A percentile compares a stretch with the other conserved stretches of the same genome.
Conservation (phyloP, 257 asterid genomes). For the Solanum arcanum region DNA sequence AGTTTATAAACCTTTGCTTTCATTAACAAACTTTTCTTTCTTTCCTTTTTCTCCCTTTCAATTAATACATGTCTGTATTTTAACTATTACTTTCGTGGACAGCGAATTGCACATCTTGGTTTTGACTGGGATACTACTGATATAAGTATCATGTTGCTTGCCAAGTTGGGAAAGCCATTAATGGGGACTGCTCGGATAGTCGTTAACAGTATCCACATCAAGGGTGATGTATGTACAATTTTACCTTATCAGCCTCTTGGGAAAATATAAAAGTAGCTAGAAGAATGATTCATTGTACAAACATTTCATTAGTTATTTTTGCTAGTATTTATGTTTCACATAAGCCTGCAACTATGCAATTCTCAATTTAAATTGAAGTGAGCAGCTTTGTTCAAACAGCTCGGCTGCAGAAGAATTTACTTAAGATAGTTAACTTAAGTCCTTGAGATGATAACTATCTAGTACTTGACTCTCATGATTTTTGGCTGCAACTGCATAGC, state of each 20-base stretch:
- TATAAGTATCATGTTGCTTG: slow-evolving; percentile 63
- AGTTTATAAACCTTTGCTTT: not conserved
- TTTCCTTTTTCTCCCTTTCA: not conserved
- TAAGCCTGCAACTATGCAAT: not conserved
- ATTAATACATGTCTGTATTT: not conserved
- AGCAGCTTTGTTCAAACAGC: not conserved
- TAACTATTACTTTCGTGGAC: slow-evolving; percentile 24
- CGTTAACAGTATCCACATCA: slow-evolving; percentile 82
- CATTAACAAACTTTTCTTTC: not conserved
- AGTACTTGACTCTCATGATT: not conserved
- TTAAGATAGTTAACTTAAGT: not conserved
- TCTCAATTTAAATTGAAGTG: not conserved
- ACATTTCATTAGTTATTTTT: not conserved
- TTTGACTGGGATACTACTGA: slow-evolving; percentile 92
- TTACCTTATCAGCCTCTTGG: not conserved
- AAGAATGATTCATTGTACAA: not conserved
- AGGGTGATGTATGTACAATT: slow-evolving; percentile 80
- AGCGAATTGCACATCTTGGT: slow-evolving; percentile 63
- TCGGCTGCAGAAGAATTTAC: not conserved
- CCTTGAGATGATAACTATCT: not conserved
- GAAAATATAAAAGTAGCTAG: not conserved
- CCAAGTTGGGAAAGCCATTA: slow-evolving; percentile 81
- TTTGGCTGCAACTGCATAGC: not conserved
- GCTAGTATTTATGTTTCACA: not conserved
- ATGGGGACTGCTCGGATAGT: slow-evolving; percentile 93